A percentile compares a stretch with the other conserved stretches of the same genome.
These are phyloP conservation scores for Globisporangium ultimum DNA, from an alignment of 352 stramenopile species.

Conservation along the genomic window DNA sequence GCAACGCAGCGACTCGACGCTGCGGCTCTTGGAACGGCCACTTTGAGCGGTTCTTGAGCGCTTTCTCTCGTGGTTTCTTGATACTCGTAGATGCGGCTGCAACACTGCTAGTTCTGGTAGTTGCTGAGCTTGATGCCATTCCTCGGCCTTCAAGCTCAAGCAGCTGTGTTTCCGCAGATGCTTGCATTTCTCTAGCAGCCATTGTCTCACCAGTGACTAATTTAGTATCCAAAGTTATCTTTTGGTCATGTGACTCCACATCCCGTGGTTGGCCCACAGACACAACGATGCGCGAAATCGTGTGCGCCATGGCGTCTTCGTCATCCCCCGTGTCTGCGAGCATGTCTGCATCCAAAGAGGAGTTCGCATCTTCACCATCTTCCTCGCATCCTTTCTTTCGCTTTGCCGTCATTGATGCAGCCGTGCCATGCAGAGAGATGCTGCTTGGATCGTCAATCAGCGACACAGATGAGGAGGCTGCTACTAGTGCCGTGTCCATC, in stretches of 20 bases:
- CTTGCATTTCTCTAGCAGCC: no score
- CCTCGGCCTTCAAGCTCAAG: not conserved
- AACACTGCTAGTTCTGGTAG: not conserved
- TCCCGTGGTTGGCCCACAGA: not conserved
- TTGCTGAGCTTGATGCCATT: not conserved
- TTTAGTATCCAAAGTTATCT: no score
- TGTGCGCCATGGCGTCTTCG: not conserved
- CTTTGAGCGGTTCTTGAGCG: not conserved
- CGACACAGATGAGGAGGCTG: no score
- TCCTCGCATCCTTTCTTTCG: not conserved
- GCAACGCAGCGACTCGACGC: not conserved
- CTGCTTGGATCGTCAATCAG: not conserved
- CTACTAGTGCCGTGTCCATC: no score
- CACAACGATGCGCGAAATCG: not conserved
- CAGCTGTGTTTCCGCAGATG: no score
- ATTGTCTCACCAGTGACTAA: no score
- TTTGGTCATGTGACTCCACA: no score
- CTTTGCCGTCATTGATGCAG: not conserved
- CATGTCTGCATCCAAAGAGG: not conserved
- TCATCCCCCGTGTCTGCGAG: not conserved
- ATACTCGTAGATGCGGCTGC: no score
- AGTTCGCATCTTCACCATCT: not conserved
- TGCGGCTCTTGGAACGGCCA: slow-evolving; percentile 1
- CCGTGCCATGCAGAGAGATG: not conserved
- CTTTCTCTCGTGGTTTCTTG: not conserved